Conservation (phyloP, 208 protist genomes). For the Trypanosoma lewisi region DNA sequence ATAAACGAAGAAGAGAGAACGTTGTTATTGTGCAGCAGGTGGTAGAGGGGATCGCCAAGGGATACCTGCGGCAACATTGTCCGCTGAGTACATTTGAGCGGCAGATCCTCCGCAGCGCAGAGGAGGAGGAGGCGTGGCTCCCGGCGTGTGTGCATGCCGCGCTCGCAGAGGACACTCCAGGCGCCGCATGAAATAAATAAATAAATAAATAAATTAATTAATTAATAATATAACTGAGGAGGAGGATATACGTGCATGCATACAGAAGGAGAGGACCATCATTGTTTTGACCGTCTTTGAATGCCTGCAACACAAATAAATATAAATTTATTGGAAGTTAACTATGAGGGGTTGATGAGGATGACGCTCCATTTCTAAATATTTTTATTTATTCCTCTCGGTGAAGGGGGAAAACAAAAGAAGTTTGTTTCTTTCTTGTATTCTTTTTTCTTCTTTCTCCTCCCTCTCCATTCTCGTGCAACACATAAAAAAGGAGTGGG, state of each 20-base stretch:
- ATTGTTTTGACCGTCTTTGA: too few relatives aligned
- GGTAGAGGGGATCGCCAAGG: constrained; percentile 27
- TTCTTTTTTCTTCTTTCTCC: not conserved
- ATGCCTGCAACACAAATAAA: too few relatives aligned
- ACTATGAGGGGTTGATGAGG: too few relatives aligned
- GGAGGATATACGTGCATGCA: too few relatives aligned
- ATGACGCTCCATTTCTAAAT: too few relatives aligned
- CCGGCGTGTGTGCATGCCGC: constrained; percentile 8
- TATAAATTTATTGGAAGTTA: too few relatives aligned
- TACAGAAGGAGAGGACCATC: too few relatives aligned
- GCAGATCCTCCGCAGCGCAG: not conserved
- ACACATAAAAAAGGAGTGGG: too few relatives aligned
- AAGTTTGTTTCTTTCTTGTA: not conserved
- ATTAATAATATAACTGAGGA: too few relatives aligned
- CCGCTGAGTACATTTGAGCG: constrained; percentile 19
- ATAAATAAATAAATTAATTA: too few relatives aligned
- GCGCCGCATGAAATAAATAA: not conserved
- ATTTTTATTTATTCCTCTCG: not conserved
- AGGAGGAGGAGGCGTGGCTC: constrained; percentile 11
- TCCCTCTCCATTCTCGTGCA: too few relatives aligned
- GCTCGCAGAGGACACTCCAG: not conserved
- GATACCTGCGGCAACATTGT: constrained; percentile 27
- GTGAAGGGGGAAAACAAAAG: not conserved
- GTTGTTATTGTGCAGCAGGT: constrained; percentile 19
- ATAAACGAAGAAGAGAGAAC: not conserved